A percentile compares a stretch with the other conserved stretches of the same genome.
Evolutionary conservation across 257 asterid genomes (phyloP).

Genomic region (Solanum sejunctum): DNA sequence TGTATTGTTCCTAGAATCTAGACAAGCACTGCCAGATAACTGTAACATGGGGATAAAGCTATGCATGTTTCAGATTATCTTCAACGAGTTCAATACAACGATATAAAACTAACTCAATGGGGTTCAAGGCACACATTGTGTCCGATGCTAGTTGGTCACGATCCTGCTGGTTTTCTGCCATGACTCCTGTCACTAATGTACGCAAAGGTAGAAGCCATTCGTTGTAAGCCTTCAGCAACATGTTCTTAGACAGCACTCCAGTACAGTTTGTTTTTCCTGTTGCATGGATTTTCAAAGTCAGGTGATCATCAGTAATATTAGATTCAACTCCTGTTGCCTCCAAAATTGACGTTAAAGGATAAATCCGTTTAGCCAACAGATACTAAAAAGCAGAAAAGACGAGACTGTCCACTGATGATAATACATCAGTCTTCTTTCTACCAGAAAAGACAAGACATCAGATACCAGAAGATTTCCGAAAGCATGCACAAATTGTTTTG

Average conservation of each 20-base stretch:
- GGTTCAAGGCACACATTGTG: slow-evolving; percentile 49
- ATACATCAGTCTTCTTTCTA: background rate
- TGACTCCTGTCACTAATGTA: slow-evolving; percentile 27
- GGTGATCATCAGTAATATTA: background rate
- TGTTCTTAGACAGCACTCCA: slow-evolving; percentile 43
- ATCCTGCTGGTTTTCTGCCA: slow-evolving; percentile 29
- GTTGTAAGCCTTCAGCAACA: slow-evolving; percentile 32
- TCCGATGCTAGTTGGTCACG: slow-evolving; percentile 11
- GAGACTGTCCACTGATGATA: background rate
- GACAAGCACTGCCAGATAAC: background rate
- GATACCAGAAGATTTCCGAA: background rate
- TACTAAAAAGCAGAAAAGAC: background rate
- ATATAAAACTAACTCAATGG: slow-evolving; percentile 54
- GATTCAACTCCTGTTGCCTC: background rate
- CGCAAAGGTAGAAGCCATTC: slow-evolving; percentile 93
- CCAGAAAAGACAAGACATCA: background rate
- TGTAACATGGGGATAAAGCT: background rate
- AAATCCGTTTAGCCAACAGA: background rate
- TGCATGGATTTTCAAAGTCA: slow-evolving; percentile 4
- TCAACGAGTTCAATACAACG: slow-evolving; percentile 79
- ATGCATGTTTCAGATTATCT: slow-evolving; percentile 29
- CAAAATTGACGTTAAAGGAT: background rate
- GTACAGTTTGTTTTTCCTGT: slow-evolving; percentile 63
- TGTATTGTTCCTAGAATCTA: background rate
- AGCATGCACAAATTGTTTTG: background rate